Evolutionary conservation across 768 basidiomycete species (phyloP), one percentile per base, ranked within the genome.

Genomic region (Mycena latifolia): DNA sequence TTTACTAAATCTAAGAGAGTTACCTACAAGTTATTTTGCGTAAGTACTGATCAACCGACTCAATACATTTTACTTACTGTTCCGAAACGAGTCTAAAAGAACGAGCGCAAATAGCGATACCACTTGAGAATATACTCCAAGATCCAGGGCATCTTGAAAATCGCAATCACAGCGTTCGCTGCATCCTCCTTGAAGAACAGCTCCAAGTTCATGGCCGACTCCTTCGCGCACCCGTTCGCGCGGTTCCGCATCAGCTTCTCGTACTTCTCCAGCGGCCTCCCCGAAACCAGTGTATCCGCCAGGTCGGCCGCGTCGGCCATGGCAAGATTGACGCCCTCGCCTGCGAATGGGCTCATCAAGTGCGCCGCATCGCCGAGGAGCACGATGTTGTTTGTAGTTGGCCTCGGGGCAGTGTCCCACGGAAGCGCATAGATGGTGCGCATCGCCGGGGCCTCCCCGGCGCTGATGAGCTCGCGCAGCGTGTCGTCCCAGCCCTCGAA

Each of bases 281-380:
- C 62, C 47, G 52, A 25, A 15, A 29, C 31, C 27, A 67, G 61
- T 20, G 35, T 37, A 48, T 67, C 57, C 14, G 61, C 65, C 10
- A 67, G 61, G 33, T 63, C 62, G 12, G 61, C 43, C 6, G 72
- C 77, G 47, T 77, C 77, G n/a, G n/a, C n/a, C n/a, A n/a, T n/a
- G n/a, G n/a, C n/a, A n/a, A n/a, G n/a, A n/a, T n/a, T n/a, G n/a
- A 74, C 79, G 11, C 81, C 79, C 22, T 78, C 77, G 6, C 81
- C 79, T 0, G 75, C 76, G 60, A 79, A 80, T 1, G 78, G 80
- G 2, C 72, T 64, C 79, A 81, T 79, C 8, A 77, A 62, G 61
- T 82, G 80, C 11, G 79, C 79, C 2, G 80, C 78, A 45, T 81
- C 81, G n/a, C 80, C 80, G 37, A 77, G 48, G 5, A 68, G 45